Evolutionary conservation across 805 yeast genomes (phyloP), one percentile per base, ranked within the genome.

Genomic region (Candida piceae): DNA sequence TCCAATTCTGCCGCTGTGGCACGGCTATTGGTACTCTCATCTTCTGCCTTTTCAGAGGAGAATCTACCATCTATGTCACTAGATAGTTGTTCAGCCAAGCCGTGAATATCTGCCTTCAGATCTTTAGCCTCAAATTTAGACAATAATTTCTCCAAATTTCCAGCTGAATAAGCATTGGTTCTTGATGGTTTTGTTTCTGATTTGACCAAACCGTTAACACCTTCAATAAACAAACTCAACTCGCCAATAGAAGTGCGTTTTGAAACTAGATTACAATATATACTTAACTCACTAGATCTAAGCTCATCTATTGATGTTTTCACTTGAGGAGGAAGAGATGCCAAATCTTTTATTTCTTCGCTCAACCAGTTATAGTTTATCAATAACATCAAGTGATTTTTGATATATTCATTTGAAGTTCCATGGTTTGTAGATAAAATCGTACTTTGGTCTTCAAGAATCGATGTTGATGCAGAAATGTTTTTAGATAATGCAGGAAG

Each of bases 111-210:
- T 23, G 62, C 53, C 18, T 69, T 62, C 17, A 87, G 62, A 32
- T 82, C 89, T 39, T 69, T 70, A 2, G 71, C 52, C n/a, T 82
- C 76, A 48, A 78, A 78, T 5, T 71, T 68, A 1, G 67, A 54
- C 16, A 82, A 55, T n/a, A 84, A 63, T 25, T 78, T 72, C 42
- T 71, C 72, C 40, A 86, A 62, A 18, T 75, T 72, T 23, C 72
- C 71, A 55, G 70, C 72, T 48, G 76, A 79, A 46, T 78, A 82
- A 9, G 82, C 80, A 44, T 78, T 81, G 44, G 82, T 74, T 47
- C 68, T 73, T 1, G 78, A 67, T 13, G 77, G 78, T 41, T 70
- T 69, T 15, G 69, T 60, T 30, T 62, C 59, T 10, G 67, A 55
- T 18, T 60, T 67, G 3, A 66, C 55, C 10, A 78, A 55, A 2